Base-by-base conservation (phyloP, 2,329 filamentous ascomycete species). In the Scedosporium boydii region DNA sequence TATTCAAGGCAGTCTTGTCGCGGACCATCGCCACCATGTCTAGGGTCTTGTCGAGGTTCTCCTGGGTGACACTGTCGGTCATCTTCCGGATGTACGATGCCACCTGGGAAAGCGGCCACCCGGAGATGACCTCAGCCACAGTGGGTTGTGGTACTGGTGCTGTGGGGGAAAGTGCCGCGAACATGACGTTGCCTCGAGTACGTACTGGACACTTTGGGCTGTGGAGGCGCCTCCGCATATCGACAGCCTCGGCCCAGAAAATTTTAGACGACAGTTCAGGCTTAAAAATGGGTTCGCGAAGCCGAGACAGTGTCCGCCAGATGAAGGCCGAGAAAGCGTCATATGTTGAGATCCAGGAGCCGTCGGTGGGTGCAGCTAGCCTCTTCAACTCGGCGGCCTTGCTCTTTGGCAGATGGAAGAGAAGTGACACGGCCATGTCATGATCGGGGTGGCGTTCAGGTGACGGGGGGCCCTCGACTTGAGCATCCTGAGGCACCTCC, bases 381-480 rank as follows among this genome's bases (percentile, higher is more conserved):
- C 64, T 66, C 63, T 80, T 80, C 4, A 80, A 66, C 58, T 72
- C 66, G 0, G 71, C 71, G 0, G 74, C 74, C 62, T 78, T 79
- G 67, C 76, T 78, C 64, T 73, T 74, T 2, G 77, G 74, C 0
- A 79, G 68, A 60, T 80, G 77, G 63, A 79, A 78, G 1, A 79
- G 69, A 0, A 77, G 68, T 1, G 64, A 70, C 1, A 67, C 51
- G 58, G 58, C 65, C 23, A 62, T 23, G 34, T 63, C 66, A 21
- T 72, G 72, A 6, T 64, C 69, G 0, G 72, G 69, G 59, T 77
- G 72, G 2, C 70, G 70, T 1, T 66, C 46, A 3, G 68, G 67
- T 0, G 65, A 60, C 1, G 68, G 62, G 6, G 73, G 75, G 0
- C 70, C 73, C 21, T 75, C 70, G 9, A 76, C 64, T 53, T 68